Base-by-base conservation (phyloP, 116 monocot genomes). In the Zostera marina region DNA sequence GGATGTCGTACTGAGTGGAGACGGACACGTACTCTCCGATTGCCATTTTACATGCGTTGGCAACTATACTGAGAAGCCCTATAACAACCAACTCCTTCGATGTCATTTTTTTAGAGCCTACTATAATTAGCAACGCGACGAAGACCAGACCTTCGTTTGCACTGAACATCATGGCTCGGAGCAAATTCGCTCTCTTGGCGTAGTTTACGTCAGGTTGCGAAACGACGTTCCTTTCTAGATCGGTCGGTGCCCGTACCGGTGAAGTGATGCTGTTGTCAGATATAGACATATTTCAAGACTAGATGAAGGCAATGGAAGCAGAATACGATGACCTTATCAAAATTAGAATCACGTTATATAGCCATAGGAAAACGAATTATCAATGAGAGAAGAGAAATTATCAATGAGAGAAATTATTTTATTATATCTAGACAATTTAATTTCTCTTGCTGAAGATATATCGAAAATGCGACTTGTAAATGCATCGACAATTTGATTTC, bases 21-120 rank as follows among this genome's bases (percentile, higher is more conserved):
- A 66, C 66, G 14, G 58, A 66, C 9, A 66, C 58, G 58, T 47
- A 66, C 39, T 66, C 66, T 17, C 66, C 66, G 32, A 66, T 66
- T 32, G 66, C 66, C 66, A 66, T 66, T 57, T 58, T 66, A 20
- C 66, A 58, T 4, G 66, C 66, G 7, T 58, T 48, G 10, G 66
- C 66, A 25, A 66, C 66, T 0, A 66, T 57, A 16, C 58, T 58
- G 0, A 48, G 47, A 4, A 66, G 24, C 1, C 58, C 66, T 8
- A 58, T 47, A 10, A 58, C 57, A 11, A 66, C 42, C 58, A 66
- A 58, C 25, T 57, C 66, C 48, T 58, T 66, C 22, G 66, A 23
- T 7, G 66, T 66, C 45, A 66, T 56, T 5, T 55, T 56, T 13
- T 56, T 58, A 22, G 47, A 44, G 1, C 58, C 58, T 17, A 66